Evolutionary conservation across 192 early-diverging fungal genomes (phyloP), one percentile per base, ranked within the genome.

Genomic region (Backusella parvicylindrica): DNA sequence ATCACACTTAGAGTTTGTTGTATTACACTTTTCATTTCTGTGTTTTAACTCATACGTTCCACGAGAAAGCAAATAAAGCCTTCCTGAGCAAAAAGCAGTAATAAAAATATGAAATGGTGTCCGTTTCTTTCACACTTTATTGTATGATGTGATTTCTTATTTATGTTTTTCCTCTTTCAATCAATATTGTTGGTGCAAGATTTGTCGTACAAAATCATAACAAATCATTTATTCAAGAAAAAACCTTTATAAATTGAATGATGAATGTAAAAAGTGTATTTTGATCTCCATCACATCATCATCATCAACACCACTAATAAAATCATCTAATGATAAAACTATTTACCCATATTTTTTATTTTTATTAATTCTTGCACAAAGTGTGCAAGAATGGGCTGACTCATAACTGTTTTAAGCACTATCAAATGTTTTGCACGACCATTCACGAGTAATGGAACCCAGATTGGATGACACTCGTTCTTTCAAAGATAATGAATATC

Each of bases 401-500:
- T 28, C 53, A 60, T 60, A 60, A 23, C 53, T 23, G 26, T 28
- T 28, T 60, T 60, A 60, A 60, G 53, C 11, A 60, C 11, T 60
- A 60, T 60, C 53, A 0, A 60, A 60, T 60, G 28, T 60, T 60
- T 60, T 60, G 53, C 26, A 60, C 53, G 12, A 60, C 53, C 21
- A 56, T 56, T 28, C 53, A 26, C 53, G 53, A 60, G 53, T 60
- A 60, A 60, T 60, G 21, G 53, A 60, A 26, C 53, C 26, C 53
- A 60, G 53, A 60, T 60, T 28, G 53, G 53, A 60, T 60, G 53
- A 60, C 53, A 9, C 53, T 60, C 53, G 53, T 60, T 60, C 53
- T 60, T 60, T 60, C 53, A 60, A 60, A 28, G n/a, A 60, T 60
- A 60, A 60, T 60, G 53, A 60, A 60, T 12, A 28, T 28, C 53